Evolutionary conservation across 257 asterid species (phyloP).

Genomic region (Marsdenia floribunda): DNA sequence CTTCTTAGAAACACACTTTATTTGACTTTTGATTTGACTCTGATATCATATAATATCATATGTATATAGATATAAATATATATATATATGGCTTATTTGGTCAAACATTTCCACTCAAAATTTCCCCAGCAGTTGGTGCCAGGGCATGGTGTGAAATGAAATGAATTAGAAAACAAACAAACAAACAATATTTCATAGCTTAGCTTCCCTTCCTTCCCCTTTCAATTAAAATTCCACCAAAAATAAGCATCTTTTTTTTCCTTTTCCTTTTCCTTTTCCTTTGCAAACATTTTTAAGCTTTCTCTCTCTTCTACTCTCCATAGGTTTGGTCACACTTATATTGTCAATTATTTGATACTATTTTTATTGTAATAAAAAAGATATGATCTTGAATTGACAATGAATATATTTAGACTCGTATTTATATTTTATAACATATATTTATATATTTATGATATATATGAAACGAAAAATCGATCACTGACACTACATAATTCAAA

Average conservation of each 20-base stretch:
- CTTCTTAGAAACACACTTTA: background rate
- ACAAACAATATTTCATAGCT: background rate
- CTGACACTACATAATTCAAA: no score
- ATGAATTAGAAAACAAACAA: background rate
- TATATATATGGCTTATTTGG: background rate
- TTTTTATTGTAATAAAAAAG: no score
- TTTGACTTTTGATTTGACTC: constrained; percentile 4
- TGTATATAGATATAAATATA: no score
- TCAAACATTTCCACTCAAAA: background rate
- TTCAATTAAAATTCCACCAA: background rate
- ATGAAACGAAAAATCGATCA: no score
- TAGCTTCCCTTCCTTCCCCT: background rate
- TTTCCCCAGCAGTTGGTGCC: background rate
- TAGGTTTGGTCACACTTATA: no score
- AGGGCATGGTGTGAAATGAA: background rate
- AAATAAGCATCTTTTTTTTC: background rate
- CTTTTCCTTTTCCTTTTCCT: background rate
- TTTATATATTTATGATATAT: no score
- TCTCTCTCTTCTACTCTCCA: background rate
- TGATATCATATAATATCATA: background rate
- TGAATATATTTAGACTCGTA: no score
- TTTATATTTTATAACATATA: no score
- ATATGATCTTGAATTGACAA: no score
- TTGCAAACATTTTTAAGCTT: no score
- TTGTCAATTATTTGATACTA: no score